Percentiles rank a stretch among this genome's conserved stretches.
Conservation (phyloP, 116 monocot genomes). For the Phalaenopsis hybrid region DNA sequence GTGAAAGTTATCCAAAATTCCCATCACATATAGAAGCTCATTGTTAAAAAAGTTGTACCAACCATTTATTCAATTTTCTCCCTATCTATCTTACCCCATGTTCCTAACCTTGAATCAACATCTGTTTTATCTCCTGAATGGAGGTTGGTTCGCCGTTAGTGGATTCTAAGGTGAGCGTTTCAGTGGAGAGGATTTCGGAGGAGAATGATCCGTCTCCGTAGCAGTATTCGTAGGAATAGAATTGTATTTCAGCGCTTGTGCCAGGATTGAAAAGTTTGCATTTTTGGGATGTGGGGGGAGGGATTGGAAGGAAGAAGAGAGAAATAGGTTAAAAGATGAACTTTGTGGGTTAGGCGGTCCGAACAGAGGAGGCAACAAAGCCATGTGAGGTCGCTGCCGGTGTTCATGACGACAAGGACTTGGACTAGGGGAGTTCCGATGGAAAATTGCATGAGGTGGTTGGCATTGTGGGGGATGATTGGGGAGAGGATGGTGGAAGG, state of each 20-base stretch:
- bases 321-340: constrained; percentile 19
- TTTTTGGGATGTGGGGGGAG: constrained; percentile 10
- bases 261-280: constrained; percentile 18
- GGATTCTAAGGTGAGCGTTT: constrained; percentile 14
- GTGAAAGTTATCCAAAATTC: too few relatives aligned
- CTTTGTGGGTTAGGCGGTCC: constrained; percentile 17
- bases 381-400: constrained; percentile 44
- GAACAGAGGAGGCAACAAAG: constrained; percentile 28
- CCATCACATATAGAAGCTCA: too few relatives aligned
- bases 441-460: constrained; percentile 28
- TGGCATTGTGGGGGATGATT: constrained; percentile 14
- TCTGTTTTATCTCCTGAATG: not conserved
- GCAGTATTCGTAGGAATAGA: constrained; percentile 7
- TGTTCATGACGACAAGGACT: constrained; percentile 30
- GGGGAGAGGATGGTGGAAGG: not conserved
- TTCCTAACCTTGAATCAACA: too few relatives aligned
- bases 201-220: constrained; percentile 22
- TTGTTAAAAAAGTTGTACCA: too few relatives aligned
- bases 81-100: too few relatives aligned
- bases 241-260: not conserved
- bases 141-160: not conserved
- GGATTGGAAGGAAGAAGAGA: constrained; percentile 25
- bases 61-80: too few relatives aligned
- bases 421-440: constrained; percentile 31
- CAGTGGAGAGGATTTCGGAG: constrained; percentile 16